These are phyloP conservation scores for Trichoderma sp. DNA, from an alignment of 2,329 filamentous ascomycete species.

Conservation along the genomic window DNA sequence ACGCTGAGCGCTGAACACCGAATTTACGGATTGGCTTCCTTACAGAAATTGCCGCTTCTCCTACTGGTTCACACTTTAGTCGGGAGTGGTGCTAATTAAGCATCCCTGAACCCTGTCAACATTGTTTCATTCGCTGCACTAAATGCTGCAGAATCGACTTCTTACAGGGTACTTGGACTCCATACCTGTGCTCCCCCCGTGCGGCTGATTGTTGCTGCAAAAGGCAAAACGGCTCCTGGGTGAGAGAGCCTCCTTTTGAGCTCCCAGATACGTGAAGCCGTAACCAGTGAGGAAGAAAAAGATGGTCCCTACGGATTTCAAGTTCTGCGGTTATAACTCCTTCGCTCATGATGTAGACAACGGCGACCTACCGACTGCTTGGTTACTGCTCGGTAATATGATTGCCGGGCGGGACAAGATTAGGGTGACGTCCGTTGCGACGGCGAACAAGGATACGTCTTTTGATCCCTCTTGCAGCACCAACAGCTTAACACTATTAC, in stretches of 20 bases:
- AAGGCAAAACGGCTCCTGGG: not conserved
- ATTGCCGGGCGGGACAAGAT: slow-evolving; percentile 3
- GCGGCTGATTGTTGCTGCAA: not conserved
- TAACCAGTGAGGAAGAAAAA: not conserved
- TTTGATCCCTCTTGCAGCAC: not conserved
- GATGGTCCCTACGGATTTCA: not conserved
- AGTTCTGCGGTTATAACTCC: not conserved
- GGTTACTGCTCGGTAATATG: not conserved
- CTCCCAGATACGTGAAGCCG: not conserved
- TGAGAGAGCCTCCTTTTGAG: not conserved
- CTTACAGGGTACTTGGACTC: not conserved
- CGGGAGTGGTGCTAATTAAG: slow-evolving; percentile 1
- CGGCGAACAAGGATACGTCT: slow-evolving; percentile 1
- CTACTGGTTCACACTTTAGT: not conserved
- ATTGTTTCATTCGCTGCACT: slow-evolving; percentile 3
- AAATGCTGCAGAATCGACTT: slow-evolving; percentile 3
- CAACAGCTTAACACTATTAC: not conserved
- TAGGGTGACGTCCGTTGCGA: slow-evolving; percentile 8
- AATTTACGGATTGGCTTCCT: not conserved
- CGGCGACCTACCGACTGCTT: not conserved
- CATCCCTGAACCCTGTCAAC: slow-evolving; percentile 13
- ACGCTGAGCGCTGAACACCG: not conserved
- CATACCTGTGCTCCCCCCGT: not conserved
- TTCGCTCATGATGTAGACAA: not conserved
- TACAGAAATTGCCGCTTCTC: not conserved